Percentiles rank a stretch among this genome's conserved stretches.
phyloP scores from a whole-genome alignment of 148 eudicot genomes.

The Diospyros kaki region DNA sequence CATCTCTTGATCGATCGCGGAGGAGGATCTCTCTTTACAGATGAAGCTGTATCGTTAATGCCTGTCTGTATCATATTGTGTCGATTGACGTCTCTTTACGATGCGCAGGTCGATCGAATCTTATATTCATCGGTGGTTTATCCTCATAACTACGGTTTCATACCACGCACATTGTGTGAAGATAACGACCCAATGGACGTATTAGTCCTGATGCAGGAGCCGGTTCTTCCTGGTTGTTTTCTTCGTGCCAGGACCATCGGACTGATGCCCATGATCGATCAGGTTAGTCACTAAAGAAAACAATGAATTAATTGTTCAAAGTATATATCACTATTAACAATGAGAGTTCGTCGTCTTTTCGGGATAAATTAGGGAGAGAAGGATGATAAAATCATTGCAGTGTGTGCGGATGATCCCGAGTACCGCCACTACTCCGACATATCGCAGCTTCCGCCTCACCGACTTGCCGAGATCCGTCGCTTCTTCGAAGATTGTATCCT shows the following conservation, averaged over 20 bases:
- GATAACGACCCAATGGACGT: slow-evolving; percentile 86
- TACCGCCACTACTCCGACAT: slow-evolving; percentile 72
- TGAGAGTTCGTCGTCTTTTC: too few relatives aligned
- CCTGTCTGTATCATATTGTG: too few relatives aligned
- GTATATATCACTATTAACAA: too few relatives aligned
- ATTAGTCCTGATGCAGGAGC: slow-evolving; percentile 84
- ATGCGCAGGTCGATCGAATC: slow-evolving; percentile 66
- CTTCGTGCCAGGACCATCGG: slow-evolving; percentile 82
- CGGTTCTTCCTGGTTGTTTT: slow-evolving; percentile 81
- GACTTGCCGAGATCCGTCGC: slow-evolving; percentile 72
- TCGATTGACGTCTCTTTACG: too few relatives aligned
- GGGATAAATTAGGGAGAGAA: slow-evolving; percentile 59
- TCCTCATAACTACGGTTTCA: slow-evolving; percentile 92
- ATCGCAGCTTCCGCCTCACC: slow-evolving; percentile 73
- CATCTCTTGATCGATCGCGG: too few relatives aligned
- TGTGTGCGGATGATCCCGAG: slow-evolving; percentile 89
- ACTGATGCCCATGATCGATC: slow-evolving; percentile 96
- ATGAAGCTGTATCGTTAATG: too few relatives aligned
- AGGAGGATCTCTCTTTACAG: too few relatives aligned
- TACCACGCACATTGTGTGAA: slow-evolving; percentile 75
- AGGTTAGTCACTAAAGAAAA: slow-evolving; percentile 33
- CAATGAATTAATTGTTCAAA: neutral
- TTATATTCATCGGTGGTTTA: slow-evolving; percentile 89
- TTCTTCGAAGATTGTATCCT: slow-evolving; percentile 89
- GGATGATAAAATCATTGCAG: slow-evolving; percentile 88